phyloP scores from a whole-genome alignment of 2,329 filamentous ascomycete genomes.

The Penicillium sp. region DNA sequence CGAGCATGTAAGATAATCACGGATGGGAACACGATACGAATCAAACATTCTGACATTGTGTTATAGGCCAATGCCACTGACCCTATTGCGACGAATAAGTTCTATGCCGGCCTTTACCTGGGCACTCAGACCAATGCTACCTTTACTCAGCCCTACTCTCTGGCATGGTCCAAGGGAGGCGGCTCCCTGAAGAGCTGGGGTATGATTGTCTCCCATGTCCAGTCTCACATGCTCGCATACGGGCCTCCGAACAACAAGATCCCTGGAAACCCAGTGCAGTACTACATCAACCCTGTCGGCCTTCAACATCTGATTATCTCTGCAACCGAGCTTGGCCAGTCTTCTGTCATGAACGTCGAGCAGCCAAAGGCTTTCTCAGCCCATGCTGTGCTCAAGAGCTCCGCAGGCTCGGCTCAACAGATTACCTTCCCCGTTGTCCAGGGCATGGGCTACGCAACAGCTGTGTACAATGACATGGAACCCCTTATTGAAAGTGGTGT shows the following conservation, averaged over 20 bases:
- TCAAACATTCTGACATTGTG: background rate
- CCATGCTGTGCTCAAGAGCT: slow-evolving; percentile 58
- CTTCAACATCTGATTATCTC: slow-evolving; percentile 75
- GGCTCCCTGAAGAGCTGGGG: slow-evolving; percentile 63
- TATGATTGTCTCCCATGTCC: slow-evolving; percentile 65
- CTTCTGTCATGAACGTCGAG: slow-evolving; percentile 50
- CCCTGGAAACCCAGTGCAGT: slow-evolving; percentile 53
- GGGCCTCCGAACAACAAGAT: slow-evolving; percentile 48
- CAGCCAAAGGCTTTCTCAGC: slow-evolving; percentile 50
- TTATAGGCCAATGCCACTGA: slow-evolving; percentile 23
- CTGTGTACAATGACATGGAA: slow-evolving; percentile 58
- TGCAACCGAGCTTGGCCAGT: slow-evolving; percentile 59
- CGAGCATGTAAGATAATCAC: slow-evolving; percentile 27
- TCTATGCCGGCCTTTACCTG: slow-evolving; percentile 72
- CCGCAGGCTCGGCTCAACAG: slow-evolving; percentile 46
- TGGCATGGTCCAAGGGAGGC: slow-evolving; percentile 58
- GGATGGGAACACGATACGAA: background rate
- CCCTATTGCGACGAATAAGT: slow-evolving; percentile 46
- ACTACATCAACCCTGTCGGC: slow-evolving; percentile 71
- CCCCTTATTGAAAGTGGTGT: slow-evolving; percentile 67
- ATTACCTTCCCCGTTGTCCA: slow-evolving; percentile 77
- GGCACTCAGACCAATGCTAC: slow-evolving; percentile 59
- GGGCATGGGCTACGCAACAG: slow-evolving; percentile 82
- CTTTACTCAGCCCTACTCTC: slow-evolving; percentile 67
- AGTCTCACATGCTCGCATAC: slow-evolving; percentile 58